Base-by-base conservation (phyloP, 768 basidiomycete genomes). In the Artomyces pyxidatus region DNA sequence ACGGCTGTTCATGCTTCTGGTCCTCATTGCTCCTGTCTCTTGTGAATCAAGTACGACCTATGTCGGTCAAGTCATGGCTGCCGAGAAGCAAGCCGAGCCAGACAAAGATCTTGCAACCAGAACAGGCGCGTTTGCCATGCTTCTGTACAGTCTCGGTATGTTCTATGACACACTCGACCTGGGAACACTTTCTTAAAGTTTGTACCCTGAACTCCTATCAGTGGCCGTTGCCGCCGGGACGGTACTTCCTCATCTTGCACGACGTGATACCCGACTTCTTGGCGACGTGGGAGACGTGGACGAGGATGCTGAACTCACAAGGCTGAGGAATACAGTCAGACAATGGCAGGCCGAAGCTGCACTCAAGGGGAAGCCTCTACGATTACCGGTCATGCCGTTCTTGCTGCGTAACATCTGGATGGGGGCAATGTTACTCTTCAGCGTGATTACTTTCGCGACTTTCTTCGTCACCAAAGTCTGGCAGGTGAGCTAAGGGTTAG, bases 371-470 rank as follows among this genome's bases (percentile, higher is more conserved):
- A 76, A 77, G 60, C 81, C 83, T 5, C 68, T 95, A 40, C 78
- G 74, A 29, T 73, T 97, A 7, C 94, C 94, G 27, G 76, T 84
- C 19, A 90, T 86, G 83, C 90, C 94, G 9, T 85, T 95, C 66
- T 80, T 95, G 60, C 71, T 96, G 45, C 78, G 93, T 47, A 93
- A 96, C 59, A 90, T 96, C 55, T 96, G 94, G 94, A 89, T 80
- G 16, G 88, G 83, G 6, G 89, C 92, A 5, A 70, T 96, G 59
- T 49, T 93, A 0, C 69, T 94, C 26, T 97, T 94, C 68, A 78
- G 77, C 25, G 42, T 85, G 22, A 69, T 96, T 51, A 90, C 87
- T 49, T 74, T 85, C 59, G 85, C 83, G 32, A 94, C 93, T 0
- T 86, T 94, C 70, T 92, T 90, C 68, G 81, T 97, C 58, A 74